These are phyloP conservation scores for Chionographis japonica DNA, from an alignment of 106 monocot species.

Conservation along the genomic window DNA sequence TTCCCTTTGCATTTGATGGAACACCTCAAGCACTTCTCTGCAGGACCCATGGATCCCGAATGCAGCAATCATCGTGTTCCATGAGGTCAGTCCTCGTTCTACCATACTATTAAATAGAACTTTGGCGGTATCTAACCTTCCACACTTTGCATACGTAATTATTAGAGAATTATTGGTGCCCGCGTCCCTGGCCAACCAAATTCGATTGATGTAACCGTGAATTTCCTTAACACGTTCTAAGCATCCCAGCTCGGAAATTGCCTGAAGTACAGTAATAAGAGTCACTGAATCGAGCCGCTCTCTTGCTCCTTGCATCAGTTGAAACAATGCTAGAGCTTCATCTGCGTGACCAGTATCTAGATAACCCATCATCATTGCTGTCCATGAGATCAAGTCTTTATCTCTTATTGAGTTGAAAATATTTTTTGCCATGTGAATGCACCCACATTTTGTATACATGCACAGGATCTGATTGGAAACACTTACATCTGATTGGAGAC, in stretches of 20 bases:
- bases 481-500: constrained; percentile 26
- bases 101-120: constrained; percentile 29
- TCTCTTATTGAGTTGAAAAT: constrained; percentile 29
- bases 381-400: constrained; percentile 69
- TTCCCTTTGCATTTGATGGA: constrained; percentile 37
- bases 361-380: constrained; percentile 59
- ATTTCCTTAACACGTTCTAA: constrained; percentile 37
- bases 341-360: constrained; percentile 31
- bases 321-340: constrained; percentile 42
- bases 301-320: constrained; percentile 28
- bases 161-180: constrained; percentile 44
- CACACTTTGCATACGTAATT: constrained; percentile 54
- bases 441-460: constrained; percentile 53
- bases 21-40: constrained; percentile 30
- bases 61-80: constrained; percentile 61
- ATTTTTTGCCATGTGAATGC: constrained; percentile 22
- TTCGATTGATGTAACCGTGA: constrained; percentile 36
- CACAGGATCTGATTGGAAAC: constrained; percentile 52
- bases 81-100: constrained; percentile 23
- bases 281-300: constrained; percentile 42
- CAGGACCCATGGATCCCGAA: constrained; percentile 51
- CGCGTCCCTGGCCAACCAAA: constrained; percentile 16
- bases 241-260: constrained; percentile 26
- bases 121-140: constrained; percentile 31
- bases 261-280: constrained; percentile 39